These are phyloP conservation scores for Podochytrium sp. DNA, from an alignment of 192 early-diverging fungal genomes.

Conservation along the genomic window DNA sequence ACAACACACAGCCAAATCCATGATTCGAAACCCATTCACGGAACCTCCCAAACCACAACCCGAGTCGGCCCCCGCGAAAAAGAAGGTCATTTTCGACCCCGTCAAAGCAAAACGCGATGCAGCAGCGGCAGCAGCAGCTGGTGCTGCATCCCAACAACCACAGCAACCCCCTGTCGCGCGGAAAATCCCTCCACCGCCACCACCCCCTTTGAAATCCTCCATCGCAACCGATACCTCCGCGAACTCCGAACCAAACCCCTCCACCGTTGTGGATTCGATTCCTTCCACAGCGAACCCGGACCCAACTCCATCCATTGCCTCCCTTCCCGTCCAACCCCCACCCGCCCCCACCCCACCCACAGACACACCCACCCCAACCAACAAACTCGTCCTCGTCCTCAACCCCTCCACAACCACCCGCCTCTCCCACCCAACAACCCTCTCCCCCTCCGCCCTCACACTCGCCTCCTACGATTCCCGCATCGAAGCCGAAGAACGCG, in stretches of 20 bases:
- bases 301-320: background rate
- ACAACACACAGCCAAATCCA: constrained; percentile 13
- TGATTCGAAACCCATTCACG: constrained; percentile 11
- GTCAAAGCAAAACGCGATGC: constrained; percentile 1
- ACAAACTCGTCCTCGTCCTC: constrained; percentile 16
- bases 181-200: background rate
- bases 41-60: background rate
- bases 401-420: constrained; percentile 16
- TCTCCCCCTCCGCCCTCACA: background rate
- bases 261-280: background rate
- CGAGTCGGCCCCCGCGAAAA: background rate
- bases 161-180: too few relatives aligned
- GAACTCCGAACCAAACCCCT: background rate
- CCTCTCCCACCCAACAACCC: background rate
- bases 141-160: background rate
- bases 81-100: constrained; percentile 18
- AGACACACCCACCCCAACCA: background rate
- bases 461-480: constrained; percentile 10
- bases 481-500: constrained; percentile 15
- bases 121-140: background rate
- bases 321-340: background rate
- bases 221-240: background rate
- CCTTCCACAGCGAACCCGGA: background rate
- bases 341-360: background rate
- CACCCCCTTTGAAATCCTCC: background rate